Conservation (phyloP, 2,329 filamentous ascomycete genomes). For the Incumbomyces delicatus region DNA sequence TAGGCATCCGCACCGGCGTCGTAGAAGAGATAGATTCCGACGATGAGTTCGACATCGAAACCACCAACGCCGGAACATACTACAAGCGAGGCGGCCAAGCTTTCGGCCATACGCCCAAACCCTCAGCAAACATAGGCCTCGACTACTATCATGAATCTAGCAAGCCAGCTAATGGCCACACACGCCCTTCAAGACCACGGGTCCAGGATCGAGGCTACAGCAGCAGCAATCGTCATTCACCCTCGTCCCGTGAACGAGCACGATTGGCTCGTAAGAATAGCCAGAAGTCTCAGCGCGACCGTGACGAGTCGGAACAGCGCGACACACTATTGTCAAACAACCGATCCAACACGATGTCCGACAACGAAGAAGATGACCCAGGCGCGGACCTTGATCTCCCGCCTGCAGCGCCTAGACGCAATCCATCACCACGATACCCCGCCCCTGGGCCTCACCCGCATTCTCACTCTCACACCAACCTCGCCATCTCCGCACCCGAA, state of each 20-base stretch:
- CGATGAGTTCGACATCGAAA: constrained; percentile 96
- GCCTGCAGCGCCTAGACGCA: constrained; percentile 38
- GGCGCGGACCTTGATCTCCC: constrained; percentile 50
- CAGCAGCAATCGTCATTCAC: constrained; percentile 48
- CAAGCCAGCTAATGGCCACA: constrained; percentile 23
- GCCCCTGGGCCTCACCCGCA: constrained; percentile 20
- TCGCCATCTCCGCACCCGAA: constrained; percentile 16
- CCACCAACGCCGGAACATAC: constrained; percentile 60
- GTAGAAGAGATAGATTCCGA: constrained; percentile 96
- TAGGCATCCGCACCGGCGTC: constrained; percentile 91
- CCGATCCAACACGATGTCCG: constrained; percentile 28
- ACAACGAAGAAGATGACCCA: constrained; percentile 35
- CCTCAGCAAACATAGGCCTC: constrained; percentile 49
- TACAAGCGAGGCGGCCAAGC: constrained; percentile 66
- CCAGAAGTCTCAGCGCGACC: constrained; percentile 33
- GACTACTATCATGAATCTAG: constrained; percentile 36
- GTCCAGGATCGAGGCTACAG: constrained; percentile 40
- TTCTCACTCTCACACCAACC: constrained; percentile 25
- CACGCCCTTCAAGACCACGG: constrained; percentile 7
- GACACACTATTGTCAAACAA: constrained; percentile 43
- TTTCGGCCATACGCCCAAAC: constrained; percentile 66
- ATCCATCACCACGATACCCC: constrained; percentile 31
- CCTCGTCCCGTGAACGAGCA: constrained; percentile 26
- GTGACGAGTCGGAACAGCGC: constrained; percentile 38
- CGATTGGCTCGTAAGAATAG: constrained; percentile 39